Evolutionary conservation across 768 basidiomycete genomes (phyloP), one percentile per base, ranked within the genome.

Genomic region (Obba rivulosa): DNA sequence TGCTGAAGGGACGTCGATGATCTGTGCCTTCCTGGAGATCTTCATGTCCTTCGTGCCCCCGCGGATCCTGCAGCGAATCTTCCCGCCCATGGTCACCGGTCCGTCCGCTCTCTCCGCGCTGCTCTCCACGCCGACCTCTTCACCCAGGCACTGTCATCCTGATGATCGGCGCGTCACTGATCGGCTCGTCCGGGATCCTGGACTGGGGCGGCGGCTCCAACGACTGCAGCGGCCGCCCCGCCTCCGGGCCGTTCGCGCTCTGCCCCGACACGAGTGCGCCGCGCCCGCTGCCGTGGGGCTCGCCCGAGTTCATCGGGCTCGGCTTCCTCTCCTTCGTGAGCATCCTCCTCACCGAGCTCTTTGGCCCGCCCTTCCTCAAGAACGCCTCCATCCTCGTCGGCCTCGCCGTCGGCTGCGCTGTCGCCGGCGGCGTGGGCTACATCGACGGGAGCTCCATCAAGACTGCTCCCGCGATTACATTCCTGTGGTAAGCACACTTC

Each of bases 171-270:
- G 81, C 83, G 0, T 83, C 83, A 0, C 76, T 92, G 28, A 75
- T 92, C 43, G 88, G 87, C 35, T 66, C 72, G 1, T 86, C 83
- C 7, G 89, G 89, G 3, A 78, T 85, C 38, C 75, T 76, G 9
- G 81, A 90, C 64, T 93, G 90, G 90, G 90, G 83, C 37, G 89
- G 89, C 25, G 89, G 90, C 14, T 81, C 84, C 7, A 89, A 87
- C 52, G 75, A 75, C 50, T 93, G 90, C 61, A 67, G 72, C 41
- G 51, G 51, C 3, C 73, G 79, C n/a, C 87, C 86, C 1, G 67
- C 69, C 2, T 76, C 72, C 7, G 85, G 87, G 1, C 75, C 85
- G 47, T 91, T 86, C 62, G 62, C 69, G 49, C 69, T 88, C 1
- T 93, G 89, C 56, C 90, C 87, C 0, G 81, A 76, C 11, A 85